phyloP scores from a whole-genome alignment of 106 monocot genomes.

The Gastrodia elata region DNA sequence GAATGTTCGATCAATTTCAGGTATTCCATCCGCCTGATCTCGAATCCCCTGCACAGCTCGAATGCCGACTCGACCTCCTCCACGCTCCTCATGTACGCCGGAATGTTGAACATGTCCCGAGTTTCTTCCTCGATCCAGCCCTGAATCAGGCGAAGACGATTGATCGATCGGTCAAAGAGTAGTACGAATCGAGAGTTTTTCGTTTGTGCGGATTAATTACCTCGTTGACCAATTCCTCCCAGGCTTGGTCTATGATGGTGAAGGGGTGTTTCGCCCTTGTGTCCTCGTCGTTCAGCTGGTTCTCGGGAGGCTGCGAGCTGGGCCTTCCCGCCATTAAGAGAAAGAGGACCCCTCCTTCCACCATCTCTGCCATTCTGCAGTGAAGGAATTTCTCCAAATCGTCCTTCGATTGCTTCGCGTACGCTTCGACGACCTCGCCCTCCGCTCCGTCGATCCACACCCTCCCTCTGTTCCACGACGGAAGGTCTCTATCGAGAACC shows the following conservation, averaged over 20 bases:
- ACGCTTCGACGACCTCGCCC: slow-evolving; percentile 45
- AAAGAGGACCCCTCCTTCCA: slow-evolving; percentile 37
- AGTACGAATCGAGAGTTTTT: no score
- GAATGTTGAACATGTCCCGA: slow-evolving; percentile 52
- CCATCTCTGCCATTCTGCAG: slow-evolving; percentile 38
- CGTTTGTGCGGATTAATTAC: no score
- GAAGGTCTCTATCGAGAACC: slow-evolving; percentile 29
- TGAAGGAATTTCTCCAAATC: slow-evolving; percentile 32
- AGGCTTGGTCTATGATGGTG: slow-evolving; percentile 54
- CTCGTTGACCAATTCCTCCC: slow-evolving; percentile 42
- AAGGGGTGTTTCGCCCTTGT: slow-evolving; percentile 56
- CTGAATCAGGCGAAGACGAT: no score
- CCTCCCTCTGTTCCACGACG: slow-evolving; percentile 41
- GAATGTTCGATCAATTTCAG: slow-evolving; percentile 32
- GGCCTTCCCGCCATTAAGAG: slow-evolving; percentile 50
- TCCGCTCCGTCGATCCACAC: slow-evolving; percentile 52
- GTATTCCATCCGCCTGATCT: slow-evolving; percentile 32
- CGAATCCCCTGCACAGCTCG: slow-evolving; percentile 25
- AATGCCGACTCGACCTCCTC: slow-evolving; percentile 44
- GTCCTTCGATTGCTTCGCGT: slow-evolving; percentile 38
- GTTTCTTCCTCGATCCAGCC: slow-evolving; percentile 39
- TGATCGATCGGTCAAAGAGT: no score
- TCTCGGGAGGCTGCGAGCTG: slow-evolving; percentile 21
- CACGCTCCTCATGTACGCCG: slow-evolving; percentile 47
- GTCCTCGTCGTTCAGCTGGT: slow-evolving; percentile 58